Base-by-base conservation (phyloP, 805 yeast genomes). In the Danielia reshetovae region DNA sequence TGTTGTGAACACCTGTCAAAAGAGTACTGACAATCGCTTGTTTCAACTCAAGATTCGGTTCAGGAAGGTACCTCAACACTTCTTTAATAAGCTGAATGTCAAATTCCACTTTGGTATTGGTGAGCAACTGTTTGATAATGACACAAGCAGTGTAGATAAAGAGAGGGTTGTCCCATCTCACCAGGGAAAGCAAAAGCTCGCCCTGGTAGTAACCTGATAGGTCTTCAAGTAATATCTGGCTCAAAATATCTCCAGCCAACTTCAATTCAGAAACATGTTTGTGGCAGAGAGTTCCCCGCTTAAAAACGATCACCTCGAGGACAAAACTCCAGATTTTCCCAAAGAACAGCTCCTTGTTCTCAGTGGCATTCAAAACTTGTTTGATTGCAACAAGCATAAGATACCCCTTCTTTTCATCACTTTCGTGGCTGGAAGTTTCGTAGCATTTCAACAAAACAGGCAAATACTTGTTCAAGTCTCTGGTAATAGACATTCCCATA, bases 1-100 rank as follows among this genome's bases (percentile, higher is more conserved):
- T 71, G 43, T 74, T 78, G 54, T 78, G 81, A 19, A 80, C 58
- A 0, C 80, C 77, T 2, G 82, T 68, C 8, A 78, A 69, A 27
- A 83, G 54, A 15, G 81, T 76, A 5, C 77, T 70, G 21, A 80
- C 62, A 1, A 82, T 70, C n/a, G 75, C 62, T 53, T 78, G 77
- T 40, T 81, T 77, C 32, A 79, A 65, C n/a, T 67, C 73, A 26
- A 81, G 62, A 38, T 69, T 71, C 3, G 49, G 38, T 12, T 57
- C 50, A 3, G 49, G 45, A 9, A 58, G 49, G 49, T 57, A 59
- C 11, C 38, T 24, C 26, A 36, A 45, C 39, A 36, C 44, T 34
- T 13, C 29, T 30, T 24, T 34, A 31, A 28, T 43, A 15, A 32
- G 24, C 12, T 27, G 30, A n/a, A 37, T 35, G 23, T 45, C 39